These are phyloP conservation scores for Erigeron philadelphicus DNA, from an alignment of 140 eudicot species.

Conservation along the genomic window DNA sequence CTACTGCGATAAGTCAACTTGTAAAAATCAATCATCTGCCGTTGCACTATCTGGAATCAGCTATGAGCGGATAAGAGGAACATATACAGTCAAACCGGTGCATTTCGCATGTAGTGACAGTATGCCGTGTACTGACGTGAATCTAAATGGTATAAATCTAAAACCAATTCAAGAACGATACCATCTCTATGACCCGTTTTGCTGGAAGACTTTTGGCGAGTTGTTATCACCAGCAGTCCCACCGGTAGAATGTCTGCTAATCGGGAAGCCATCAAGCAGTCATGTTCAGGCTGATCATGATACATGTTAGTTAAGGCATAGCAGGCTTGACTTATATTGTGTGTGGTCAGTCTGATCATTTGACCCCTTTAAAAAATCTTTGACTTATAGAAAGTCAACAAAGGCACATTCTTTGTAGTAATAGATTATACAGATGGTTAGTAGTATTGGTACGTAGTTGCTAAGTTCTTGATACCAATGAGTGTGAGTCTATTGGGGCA, in stretches of 20 bases:
- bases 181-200: conserved; percentile 46
- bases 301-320: conserved; percentile 28
- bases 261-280: conserved; percentile 50
- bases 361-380: conserved; percentile 23
- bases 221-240: conserved; percentile 52
- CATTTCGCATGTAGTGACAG: conserved; percentile 80
- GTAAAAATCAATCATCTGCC: conserved; percentile 60
- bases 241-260: conserved; percentile 49
- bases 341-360: conserved; percentile 29
- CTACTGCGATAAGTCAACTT: conserved; percentile 52
- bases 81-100: conserved; percentile 62
- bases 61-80: conserved; percentile 59
- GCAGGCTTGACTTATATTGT: conserved; percentile 17
- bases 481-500: conserved; percentile 10
- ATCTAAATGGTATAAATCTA: conserved; percentile 49
- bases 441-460: conserved; percentile 17
- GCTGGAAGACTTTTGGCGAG: conserved; percentile 71
- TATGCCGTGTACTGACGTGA: conserved; percentile 59
- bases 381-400: conserved; percentile 30
- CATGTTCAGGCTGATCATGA: conserved; percentile 43
- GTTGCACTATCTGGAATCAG: conserved; percentile 62
- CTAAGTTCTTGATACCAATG: conserved; percentile 25
- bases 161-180: conserved; percentile 40
- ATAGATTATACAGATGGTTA: conserved; percentile 37
- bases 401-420: conserved; percentile 45